A percentile compares a stretch with the other conserved stretches of the same genome.
These are phyloP conservation scores for Tubosaeta brunneosetosa DNA, from an alignment of 768 basidiomycete species.

Conservation along the genomic window DNA sequence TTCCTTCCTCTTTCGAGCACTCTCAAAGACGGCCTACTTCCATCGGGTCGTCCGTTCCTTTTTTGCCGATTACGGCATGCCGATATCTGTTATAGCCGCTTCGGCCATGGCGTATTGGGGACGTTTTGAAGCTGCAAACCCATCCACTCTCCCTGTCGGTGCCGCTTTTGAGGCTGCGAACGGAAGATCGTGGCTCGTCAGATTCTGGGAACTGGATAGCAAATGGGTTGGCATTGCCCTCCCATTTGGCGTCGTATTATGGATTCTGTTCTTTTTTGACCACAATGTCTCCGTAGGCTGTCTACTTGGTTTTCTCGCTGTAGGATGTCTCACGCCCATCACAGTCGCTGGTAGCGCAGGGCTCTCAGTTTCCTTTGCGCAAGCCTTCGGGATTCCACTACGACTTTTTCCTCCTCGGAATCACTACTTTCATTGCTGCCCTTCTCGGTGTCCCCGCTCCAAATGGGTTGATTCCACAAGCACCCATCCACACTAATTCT, in stretches of 20 bases:
- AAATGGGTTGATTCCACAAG: constrained; percentile 81
- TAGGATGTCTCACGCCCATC: not conserved
- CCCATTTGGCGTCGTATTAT: constrained; percentile 85
- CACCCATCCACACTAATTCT: constrained; percentile 88
- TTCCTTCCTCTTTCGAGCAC: constrained; percentile 66
- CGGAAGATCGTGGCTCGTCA: constrained; percentile 77
- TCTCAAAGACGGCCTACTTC: constrained; percentile 62
- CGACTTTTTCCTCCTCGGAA: constrained; percentile 87
- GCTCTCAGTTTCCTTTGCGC: constrained; percentile 80
- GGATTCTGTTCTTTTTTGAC: constrained; percentile 93
- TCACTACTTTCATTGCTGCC: constrained; percentile 86
- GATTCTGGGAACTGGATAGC: constrained; percentile 81
- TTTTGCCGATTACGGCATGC: constrained; percentile 88
- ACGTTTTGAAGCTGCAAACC: constrained; percentile 54
- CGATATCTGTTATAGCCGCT: constrained; percentile 70
- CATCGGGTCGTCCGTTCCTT: constrained; percentile 72
- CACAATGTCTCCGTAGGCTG: constrained; percentile 78
- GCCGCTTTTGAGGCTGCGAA: constrained; percentile 67
- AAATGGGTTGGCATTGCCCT: constrained; percentile 89
- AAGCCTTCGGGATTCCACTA: constrained; percentile 87
- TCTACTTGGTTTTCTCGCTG: not conserved
- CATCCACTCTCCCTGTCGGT: constrained; percentile 63
- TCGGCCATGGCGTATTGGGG: constrained; percentile 89
- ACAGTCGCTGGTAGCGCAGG: constrained; percentile 89
- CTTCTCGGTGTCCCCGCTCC: constrained; percentile 85